phyloP scores from a whole-genome alignment of 176 grass and related monocot genomes.

The Rhynchospora pubera region DNA sequence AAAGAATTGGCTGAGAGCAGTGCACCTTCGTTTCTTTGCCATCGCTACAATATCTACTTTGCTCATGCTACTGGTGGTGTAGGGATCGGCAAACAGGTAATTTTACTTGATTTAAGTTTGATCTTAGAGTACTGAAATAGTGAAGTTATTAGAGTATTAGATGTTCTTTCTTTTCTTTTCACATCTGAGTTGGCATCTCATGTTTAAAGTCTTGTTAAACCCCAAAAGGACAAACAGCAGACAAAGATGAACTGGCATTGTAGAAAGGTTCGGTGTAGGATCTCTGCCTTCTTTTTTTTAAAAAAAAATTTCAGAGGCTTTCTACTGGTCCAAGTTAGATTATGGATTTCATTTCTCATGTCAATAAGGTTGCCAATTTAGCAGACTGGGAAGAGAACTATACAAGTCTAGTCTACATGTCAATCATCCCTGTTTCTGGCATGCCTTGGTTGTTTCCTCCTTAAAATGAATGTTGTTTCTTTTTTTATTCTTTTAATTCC shows the following conservation, averaged over 20 bases:
- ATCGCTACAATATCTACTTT: conserved; percentile 95
- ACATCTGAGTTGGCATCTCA: background rate
- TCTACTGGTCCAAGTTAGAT: background rate
- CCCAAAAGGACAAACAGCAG: background rate
- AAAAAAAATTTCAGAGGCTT: background rate
- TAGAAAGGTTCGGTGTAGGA: background rate
- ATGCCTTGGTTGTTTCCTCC: background rate
- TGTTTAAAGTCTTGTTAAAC: background rate
- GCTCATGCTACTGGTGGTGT: conserved; percentile 72
- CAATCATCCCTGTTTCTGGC: background rate
- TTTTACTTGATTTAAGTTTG: background rate
- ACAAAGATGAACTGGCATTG: background rate
- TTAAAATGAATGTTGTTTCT: background rate
- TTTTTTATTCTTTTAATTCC: background rate
- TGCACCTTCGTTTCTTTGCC: conserved; percentile 77
- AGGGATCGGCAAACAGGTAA: conserved; percentile 71
- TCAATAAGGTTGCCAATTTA: background rate
- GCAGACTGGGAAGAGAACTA: background rate
- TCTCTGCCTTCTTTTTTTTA: background rate
- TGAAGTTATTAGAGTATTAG: too few species aligned
- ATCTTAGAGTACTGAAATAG: background rate
- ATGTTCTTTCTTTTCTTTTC: background rate
- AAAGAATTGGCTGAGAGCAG: conserved; percentile 53
- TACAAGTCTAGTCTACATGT: background rate
- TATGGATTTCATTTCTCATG: background rate